Evolutionary conservation across 208 protist genomes (phyloP), one percentile per base, ranked within the genome.

Genomic region (Trypanosoma vivax): DNA sequence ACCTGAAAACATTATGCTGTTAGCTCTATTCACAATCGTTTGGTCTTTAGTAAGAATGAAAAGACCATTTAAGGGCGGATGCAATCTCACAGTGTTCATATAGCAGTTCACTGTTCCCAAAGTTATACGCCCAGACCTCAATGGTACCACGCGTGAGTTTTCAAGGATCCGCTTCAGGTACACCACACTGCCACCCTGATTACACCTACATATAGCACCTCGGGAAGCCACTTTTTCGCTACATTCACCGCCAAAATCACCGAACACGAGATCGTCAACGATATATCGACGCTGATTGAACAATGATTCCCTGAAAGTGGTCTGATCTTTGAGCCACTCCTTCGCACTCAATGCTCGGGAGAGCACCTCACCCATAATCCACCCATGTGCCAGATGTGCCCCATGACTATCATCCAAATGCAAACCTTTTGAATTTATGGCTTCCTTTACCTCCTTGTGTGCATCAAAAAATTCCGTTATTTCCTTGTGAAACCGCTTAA

Each of bases 381-480:
- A 85, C 13, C 77, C 73, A 5, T 33, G 21, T 18, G 81, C 46
- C 62, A 71, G 70, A 29, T 52, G 39, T 29, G 65, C 58, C 5
- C 65, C 59, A 23, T 37, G 30, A 28, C 9, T 25, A 9, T 60
- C 58, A 25, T 66, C 24, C 13, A 55, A 49, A 2, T 55, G 34
- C 27, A 66, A 66, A 14, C 54, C 24, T 0, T 60, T 31, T 2
- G 25, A 6, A 21, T 52, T 47, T 5, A 9, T 43, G 21, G 21
- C 19, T 6, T 9, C 31, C n/a, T 10, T 35, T 5, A 16, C 13
- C 16, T 42, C 18, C 13, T 47, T 9, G n/a, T 31, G 5, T 10
- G 5, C 34, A 13, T 21, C 35, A 5, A 21, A 19, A 10, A 14
- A 47, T 21, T 0, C 21, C 31, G 10, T 19, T 19, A 43, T 43